Conservation (phyloP, 208 protist genomes). For the Leishmania turanica region DNA sequence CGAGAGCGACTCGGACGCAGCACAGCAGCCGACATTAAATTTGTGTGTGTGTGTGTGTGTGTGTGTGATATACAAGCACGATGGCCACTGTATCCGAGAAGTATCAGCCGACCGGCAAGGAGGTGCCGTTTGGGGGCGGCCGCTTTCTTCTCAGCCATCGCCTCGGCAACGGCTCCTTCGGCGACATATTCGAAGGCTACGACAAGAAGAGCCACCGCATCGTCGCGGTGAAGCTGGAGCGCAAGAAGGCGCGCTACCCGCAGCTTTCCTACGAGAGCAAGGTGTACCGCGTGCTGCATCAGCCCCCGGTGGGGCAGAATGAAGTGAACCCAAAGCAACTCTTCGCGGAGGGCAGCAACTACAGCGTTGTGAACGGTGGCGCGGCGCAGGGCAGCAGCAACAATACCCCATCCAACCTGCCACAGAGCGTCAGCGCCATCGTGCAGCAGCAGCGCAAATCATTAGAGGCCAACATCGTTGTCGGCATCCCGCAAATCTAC, state of each 20-base stretch:
- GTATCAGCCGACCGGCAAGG: constrained; percentile 37
- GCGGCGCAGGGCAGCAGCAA: constrained; percentile 3
- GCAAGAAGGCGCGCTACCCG: constrained; percentile 85
- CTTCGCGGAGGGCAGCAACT: constrained; percentile 6
- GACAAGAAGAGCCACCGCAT: constrained; percentile 48
- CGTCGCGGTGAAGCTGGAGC: constrained; percentile 92
- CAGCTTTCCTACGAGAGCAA: constrained; percentile 98
- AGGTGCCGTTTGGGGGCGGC: constrained; percentile 57
- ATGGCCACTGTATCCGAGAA: constrained; percentile 4
- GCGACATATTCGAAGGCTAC: constrained; percentile 97
- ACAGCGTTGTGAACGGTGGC: constrained; percentile 6
- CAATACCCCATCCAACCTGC: background rate
- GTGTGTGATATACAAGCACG: too few species aligned
- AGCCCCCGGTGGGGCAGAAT: constrained; percentile 43
- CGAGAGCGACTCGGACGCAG: too few species aligned
- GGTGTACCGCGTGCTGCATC: constrained; percentile 84
- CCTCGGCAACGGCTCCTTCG: constrained; percentile 98
- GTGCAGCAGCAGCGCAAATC: background rate
- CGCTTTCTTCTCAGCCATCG: constrained; percentile 64
- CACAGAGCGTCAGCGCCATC: background rate
- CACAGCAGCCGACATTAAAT: background rate
- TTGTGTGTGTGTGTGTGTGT: too few species aligned
- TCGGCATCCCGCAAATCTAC: constrained; percentile 96
- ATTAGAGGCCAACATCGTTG: constrained; percentile 27
- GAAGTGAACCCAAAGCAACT: constrained; percentile 34